Evolutionary conservation across 2,329 filamentous ascomycete genomes (phyloP).

Genomic region (Dactylellina drechsleri): DNA sequence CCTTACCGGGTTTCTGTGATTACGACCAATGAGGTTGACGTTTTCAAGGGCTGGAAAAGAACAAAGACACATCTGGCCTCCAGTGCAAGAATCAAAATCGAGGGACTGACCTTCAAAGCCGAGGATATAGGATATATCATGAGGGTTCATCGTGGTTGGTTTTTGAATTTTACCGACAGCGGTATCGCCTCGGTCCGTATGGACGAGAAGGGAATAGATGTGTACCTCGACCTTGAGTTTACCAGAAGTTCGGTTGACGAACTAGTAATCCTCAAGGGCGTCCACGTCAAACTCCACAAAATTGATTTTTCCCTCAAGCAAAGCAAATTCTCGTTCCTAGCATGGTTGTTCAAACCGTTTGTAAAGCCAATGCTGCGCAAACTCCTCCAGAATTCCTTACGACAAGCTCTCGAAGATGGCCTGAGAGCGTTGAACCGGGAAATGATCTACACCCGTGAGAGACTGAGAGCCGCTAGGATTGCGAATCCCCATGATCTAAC

Average conservation of each 20-base stretch:
- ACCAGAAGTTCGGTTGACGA: slow-evolving; percentile 80
- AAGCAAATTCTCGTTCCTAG: slow-evolving; percentile 79
- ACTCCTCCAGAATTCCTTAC: slow-evolving; percentile 80
- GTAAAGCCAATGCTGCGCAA: slow-evolving; percentile 82
- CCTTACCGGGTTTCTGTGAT: slow-evolving; percentile 83
- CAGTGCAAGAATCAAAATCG: slow-evolving; percentile 78
- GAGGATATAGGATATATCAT: slow-evolving; percentile 92
- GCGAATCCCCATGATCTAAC: slow-evolving; percentile 80
- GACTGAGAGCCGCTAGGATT: slow-evolving; percentile 84
- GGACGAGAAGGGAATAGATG: slow-evolving; percentile 86
- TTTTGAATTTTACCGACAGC: slow-evolving; percentile 80
- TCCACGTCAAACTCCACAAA: slow-evolving; percentile 85
- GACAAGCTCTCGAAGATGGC: slow-evolving; percentile 74
- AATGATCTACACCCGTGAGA: slow-evolving; percentile 84
- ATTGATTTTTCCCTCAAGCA: slow-evolving; percentile 80
- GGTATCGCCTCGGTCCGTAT: slow-evolving; percentile 87
- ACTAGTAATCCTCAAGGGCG: slow-evolving; percentile 78
- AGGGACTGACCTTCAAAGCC: slow-evolving; percentile 83
- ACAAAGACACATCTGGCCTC: slow-evolving; percentile 76
- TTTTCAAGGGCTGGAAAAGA: slow-evolving; percentile 78
- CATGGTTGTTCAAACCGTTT: slow-evolving; percentile 85
- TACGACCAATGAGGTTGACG: slow-evolving; percentile 85
- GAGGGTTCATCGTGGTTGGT: slow-evolving; percentile 74
- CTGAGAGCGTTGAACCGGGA: slow-evolving; percentile 83
- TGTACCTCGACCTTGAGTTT: slow-evolving; percentile 85